Percentiles rank a stretch among this genome's conserved stretches.
Conservation (phyloP, 2,329 filamentous ascomycete species). For the Colletotrichum orchidophilum region DNA sequence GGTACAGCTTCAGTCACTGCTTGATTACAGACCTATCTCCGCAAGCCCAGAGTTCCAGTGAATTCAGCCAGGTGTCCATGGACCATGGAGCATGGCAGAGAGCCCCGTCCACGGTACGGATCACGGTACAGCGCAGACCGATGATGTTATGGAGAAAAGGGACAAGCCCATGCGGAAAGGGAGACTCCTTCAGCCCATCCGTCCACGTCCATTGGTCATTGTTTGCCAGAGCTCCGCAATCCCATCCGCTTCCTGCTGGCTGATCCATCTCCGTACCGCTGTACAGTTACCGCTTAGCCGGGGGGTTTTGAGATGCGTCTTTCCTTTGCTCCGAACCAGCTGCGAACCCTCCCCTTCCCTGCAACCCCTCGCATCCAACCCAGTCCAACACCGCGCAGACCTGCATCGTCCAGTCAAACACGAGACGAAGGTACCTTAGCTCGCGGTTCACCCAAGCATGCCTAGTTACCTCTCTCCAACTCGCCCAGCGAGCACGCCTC, state of each 20-base stretch:
- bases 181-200: slow-evolving; percentile 9
- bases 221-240: slow-evolving; percentile 19
- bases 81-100: too few species aligned
- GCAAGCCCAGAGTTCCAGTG: neutral
- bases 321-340: slow-evolving; percentile 34
- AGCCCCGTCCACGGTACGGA: slow-evolving; percentile 17
- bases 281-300: slow-evolving; percentile 32
- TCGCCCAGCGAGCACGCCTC: neutral
- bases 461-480: neutral
- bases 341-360: slow-evolving; percentile 28
- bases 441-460: neutral
- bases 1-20: neutral
- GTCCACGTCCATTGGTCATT: slow-evolving; percentile 15
- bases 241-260: slow-evolving; percentile 15
- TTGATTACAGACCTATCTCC: neutral
- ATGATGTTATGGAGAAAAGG: slow-evolving; percentile 31
- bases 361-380: slow-evolving; percentile 22
- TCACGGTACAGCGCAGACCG: slow-evolving; percentile 26
- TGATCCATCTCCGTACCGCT: neutral
- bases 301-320: slow-evolving; percentile 23
- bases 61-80: neutral
- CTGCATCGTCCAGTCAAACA: slow-evolving; percentile 11
- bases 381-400: slow-evolving; percentile 1
- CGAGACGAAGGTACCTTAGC: neutral
- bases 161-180: slow-evolving; percentile 27